Evolutionary conservation across 768 basidiomycete species (phyloP), one percentile per base, ranked within the genome.

Genomic region (Naganishia vishniacii): DNA sequence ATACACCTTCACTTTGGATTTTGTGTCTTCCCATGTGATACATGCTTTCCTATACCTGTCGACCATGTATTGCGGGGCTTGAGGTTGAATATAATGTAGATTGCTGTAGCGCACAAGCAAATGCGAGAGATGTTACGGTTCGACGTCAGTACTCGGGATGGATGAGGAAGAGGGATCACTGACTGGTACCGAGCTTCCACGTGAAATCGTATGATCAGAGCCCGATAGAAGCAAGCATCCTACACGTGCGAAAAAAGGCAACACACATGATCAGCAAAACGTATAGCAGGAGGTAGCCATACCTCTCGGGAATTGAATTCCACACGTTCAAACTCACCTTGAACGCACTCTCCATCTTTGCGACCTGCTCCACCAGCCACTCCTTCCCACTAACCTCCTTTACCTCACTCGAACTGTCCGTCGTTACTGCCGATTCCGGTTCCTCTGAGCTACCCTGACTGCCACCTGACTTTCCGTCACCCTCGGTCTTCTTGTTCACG

Each of bases 221-320:
- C 45, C 13, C 61, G 61, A 37, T 62, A 62, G 20, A 37, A 62
- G 47, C 61, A 62, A 45, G 61, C 61, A 23, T 62, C 61, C 61
- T 62, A 32, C 8, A 32, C 48, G 31, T 7, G 46, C 46, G 20
- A 7, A 7, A 9, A 20, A 20, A 18, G 18, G n/a, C n/a, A n/a
- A n/a, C n/a, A n/a, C n/a, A n/a, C n/a, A n/a, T n/a, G n/a, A n/a
- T n/a, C n/a, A n/a, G n/a, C n/a, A n/a, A n/a, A n/a, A n/a, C n/a
- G n/a, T n/a, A n/a, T n/a, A 48, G 7, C 46, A 48, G 9, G 11
- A 8, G 8, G 8, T n/a, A 48, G 46, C 26, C 37, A 16, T 8
- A 8, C 9, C 9, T 40, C 37, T 16, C 8, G n/a, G 26, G n/a
- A n/a, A 28, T 20, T n/a, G 7, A 8, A 48, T 48, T 20, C 46